Base-by-base conservation (phyloP, 805 yeast genomes). In the Yarrowia sp. region DNA sequence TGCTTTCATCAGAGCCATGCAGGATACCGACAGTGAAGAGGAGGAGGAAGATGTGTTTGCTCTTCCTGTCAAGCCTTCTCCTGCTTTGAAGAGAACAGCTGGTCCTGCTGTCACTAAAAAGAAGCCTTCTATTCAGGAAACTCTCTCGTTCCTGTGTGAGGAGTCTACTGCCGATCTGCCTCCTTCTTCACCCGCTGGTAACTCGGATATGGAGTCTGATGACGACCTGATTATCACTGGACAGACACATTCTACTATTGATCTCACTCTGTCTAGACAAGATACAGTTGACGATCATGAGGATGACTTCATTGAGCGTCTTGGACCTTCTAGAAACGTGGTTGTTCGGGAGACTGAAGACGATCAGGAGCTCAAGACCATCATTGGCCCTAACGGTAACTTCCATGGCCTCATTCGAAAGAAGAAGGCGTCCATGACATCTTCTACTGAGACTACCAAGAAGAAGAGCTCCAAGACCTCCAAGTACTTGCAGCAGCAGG, bases 1-100 rank as follows among this genome's bases (percentile, higher is more conserved):
- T 17, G 73, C 73, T 5, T 70, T 70, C 58, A 53, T 70, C 8
- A 64, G 68, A 13, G 68, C 71, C 14, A 70, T 70, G 58, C 70
- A 68, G 13, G 73, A 70, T 9, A 9, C 32, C 1, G 64, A 58
- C 33, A 43, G 33, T 22, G 64, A 58, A 22, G 64, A 58, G 33
- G 51, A 44, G 1, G 61, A 15, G 10, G 61, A n/a, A n/a, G n/a
- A 55, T 6, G 61, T 55, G 15, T 55, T 55, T 55, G 42, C 48
- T 10, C 7, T 53, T 36, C 35, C 65, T 45, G 8, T 63, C 53
- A 48, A 67, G 55, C 32, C 42, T 13, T n/a, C 55, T 7, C 15
- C 55, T 14, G 36, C 47, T 50, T 42, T 51, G 10, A 51, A 51
- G 18, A 17, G 43, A 8, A 18, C 13, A 1, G 5, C 28, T 22